Evolutionary conservation across 805 yeast species (phyloP).

Genomic region (Metschnikowia amazonensis): DNA sequence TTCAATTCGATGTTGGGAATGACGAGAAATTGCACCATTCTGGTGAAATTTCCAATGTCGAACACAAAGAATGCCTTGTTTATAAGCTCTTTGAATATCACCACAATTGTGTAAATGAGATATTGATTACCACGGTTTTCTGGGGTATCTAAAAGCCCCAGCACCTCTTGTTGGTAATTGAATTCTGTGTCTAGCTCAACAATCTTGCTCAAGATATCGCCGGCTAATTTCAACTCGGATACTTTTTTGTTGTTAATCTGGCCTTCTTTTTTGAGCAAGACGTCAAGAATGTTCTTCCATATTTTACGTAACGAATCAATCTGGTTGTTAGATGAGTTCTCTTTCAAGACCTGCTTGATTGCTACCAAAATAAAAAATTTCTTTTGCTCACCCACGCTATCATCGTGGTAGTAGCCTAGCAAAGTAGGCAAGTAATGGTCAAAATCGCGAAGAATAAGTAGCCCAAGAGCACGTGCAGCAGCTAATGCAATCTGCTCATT

Average conservation of each 20-base stretch:
- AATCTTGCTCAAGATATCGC: constrained; percentile 34
- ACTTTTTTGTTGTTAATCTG: constrained; percentile 12
- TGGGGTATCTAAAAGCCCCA: constrained; percentile 12
- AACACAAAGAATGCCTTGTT: constrained; percentile 8
- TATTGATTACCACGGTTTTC: constrained; percentile 11
- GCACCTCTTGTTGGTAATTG: constrained; percentile 18
- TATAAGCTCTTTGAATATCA: constrained; percentile 32
- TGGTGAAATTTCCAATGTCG: constrained; percentile 9
- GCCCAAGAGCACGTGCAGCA: constrained; percentile 53
- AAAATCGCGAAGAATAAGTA: constrained; percentile 40
- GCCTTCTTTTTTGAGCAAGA: constrained; percentile 8
- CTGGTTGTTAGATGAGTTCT: constrained; percentile 6
- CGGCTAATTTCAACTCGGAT: constrained; percentile 31
- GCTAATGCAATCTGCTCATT: constrained; percentile 39
- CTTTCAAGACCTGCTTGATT: constrained; percentile 21
- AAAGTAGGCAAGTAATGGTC: constrained; percentile 36
- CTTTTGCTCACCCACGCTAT: constrained; percentile 9
- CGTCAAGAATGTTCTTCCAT: constrained; percentile 13
- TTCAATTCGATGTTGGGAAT: constrained; percentile 48
- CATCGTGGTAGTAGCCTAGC: constrained; percentile 20
- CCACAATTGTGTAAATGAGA: constrained; percentile 28
- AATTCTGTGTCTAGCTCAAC: constrained; percentile 14
- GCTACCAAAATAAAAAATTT: constrained; percentile 19
- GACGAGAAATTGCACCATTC: constrained; percentile 21
- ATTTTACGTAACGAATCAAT: constrained; percentile 6